Evolutionary conservation across 805 yeast species (phyloP).

Genomic region (Candida coleopterorum): DNA sequence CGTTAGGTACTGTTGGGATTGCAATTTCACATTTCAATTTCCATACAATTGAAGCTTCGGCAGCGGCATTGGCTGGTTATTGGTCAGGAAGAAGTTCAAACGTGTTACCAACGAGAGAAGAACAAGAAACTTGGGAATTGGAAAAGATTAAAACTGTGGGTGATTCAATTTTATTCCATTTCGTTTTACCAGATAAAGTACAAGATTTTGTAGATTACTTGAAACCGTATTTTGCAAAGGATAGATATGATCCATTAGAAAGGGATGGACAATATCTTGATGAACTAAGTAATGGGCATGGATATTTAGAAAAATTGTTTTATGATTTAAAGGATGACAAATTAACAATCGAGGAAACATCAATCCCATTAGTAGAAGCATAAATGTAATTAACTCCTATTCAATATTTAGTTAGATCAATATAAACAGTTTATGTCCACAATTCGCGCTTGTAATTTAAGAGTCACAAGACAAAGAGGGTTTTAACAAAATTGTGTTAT

Average conservation of each 20-base stretch:
- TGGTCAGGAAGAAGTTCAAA: constrained; percentile 35
- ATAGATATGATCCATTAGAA: constrained; percentile 27
- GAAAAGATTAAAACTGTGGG: constrained; percentile 18
- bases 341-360: constrained; percentile 17
- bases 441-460: too few species aligned
- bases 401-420: too few species aligned
- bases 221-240: constrained; percentile 19
- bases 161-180: constrained; percentile 26
- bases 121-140: constrained; percentile 33
- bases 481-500: too few species aligned
- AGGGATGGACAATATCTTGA: constrained; percentile 18
- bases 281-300: constrained; percentile 19
- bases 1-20: constrained; percentile 37
- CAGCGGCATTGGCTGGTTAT: constrained; percentile 56
- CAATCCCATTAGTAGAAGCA: constrained; percentile 1
- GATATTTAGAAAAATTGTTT: constrained; percentile 18
- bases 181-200: constrained; percentile 22
- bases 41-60: constrained; percentile 46
- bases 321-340: constrained; percentile 18
- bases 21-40: constrained; percentile 42
- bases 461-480: too few species aligned
- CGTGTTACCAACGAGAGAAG: constrained; percentile 34
- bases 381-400: too few species aligned
- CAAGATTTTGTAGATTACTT: constrained; percentile 25
- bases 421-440: too few species aligned